Base-by-base conservation (phyloP, 73 alveolate genomes). In the Durusdinium trenchii region DNA sequence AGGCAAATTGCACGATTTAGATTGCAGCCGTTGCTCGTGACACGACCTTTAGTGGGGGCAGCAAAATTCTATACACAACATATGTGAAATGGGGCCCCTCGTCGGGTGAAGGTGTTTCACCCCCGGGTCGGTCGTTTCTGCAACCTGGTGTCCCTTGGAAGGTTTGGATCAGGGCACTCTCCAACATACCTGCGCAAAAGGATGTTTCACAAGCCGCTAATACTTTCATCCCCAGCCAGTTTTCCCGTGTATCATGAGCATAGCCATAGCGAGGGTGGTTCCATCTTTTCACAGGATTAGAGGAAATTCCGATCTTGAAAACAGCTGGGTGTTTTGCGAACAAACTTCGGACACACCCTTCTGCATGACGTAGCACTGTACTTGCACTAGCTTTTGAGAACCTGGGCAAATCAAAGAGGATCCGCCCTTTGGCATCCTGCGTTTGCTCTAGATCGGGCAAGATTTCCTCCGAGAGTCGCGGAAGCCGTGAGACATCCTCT, bases 191-290 rank as follows among this genome's bases (percentile, higher is more conserved):
- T 3, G 42, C 69, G 30, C 75, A 32, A 47, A 28, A 61, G 6
- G 95, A 45, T 42, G 69, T 60, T 32, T 23, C 35, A 32, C 51
- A 62, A 42, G 23, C 95, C 36, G 75, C 82, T 16, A 86, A 36
- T 36, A 86, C 40, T 10, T 36, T 86, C 83, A 86, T 86, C 20
- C 95, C 51, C n/a, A 50, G 62, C 95, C 95, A 86, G 12, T 10
- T 48, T 28, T 52, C 95, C 30, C 76, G 76, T 2, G 35, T 54
- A 79, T 86, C 95, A 6, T 0, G 50, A 46, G n/a, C 45, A 6
- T 86, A 86, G 4, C 95, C 95, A 16, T 86, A 86, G 46, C 51
- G 61, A 14, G 47, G 51, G 75, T 86, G 82, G 47, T 32, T 5
- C 95, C 95, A 86, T 61, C 95, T 3, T 0, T 2, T 45, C 47